A percentile compares a stretch with the other conserved stretches of the same genome.
phyloP scores from a whole-genome alignment of 352 stramenopile genomes.

The Phytophthora fragariae region DNA sequence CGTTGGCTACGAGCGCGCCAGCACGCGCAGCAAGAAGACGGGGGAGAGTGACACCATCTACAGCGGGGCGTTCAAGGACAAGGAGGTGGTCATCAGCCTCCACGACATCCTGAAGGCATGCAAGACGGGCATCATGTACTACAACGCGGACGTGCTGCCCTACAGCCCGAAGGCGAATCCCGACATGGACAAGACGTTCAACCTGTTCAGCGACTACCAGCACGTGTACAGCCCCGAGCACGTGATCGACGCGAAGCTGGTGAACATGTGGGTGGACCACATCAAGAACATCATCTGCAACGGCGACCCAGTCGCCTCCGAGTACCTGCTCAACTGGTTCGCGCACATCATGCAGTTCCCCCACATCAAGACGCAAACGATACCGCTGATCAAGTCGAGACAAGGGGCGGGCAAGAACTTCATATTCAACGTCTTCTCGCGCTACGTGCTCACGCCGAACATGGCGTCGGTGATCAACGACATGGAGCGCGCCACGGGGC shows the following conservation, averaged over 20 bases:
- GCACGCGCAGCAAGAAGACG: neutral
- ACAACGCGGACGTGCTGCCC: neutral
- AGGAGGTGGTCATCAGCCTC: neutral
- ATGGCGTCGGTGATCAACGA: neutral
- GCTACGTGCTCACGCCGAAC: neutral
- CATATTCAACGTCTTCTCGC: neutral
- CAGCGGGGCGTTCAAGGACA: neutral
- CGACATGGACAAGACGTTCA: neutral
- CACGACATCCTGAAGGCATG: neutral
- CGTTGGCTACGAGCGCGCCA: neutral
- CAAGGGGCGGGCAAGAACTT: slow-evolving; percentile 3
- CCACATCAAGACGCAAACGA: neutral
- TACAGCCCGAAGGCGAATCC: neutral
- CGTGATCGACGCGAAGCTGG: neutral
- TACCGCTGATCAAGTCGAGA: slow-evolving; percentile 1
- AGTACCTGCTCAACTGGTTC: neutral
- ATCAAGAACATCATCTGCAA: neutral
- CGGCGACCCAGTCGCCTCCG: neutral
- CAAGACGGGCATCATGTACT: neutral
- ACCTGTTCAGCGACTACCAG: neutral
- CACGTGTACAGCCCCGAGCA: neutral
- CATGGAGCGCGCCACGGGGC: neutral
- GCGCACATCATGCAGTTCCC: neutral
- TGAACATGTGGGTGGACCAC: neutral
- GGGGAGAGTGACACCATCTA: neutral